phyloP scores from a whole-genome alignment of 257 asterid genomes.

The Petunia axillaris region DNA sequence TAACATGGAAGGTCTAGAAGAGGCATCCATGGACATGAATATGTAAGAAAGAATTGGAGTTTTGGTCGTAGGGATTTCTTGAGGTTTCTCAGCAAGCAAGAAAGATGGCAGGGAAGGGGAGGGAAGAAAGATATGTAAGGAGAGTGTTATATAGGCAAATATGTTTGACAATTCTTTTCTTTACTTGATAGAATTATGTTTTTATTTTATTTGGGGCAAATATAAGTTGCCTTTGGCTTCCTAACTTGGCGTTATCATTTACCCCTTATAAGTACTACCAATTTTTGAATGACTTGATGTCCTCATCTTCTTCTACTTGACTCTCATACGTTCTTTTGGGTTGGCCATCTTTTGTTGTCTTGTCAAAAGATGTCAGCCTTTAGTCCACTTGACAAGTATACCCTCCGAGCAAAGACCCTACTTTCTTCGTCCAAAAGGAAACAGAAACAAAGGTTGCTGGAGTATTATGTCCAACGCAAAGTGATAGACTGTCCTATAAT shows the following conservation, averaged over 20 bases:
- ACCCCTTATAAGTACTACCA: background rate
- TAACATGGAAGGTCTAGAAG: slow-evolving; percentile 5
- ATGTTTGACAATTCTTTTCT: slow-evolving; percentile 43
- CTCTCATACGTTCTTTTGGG: slow-evolving; percentile 30
- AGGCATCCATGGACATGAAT: background rate
- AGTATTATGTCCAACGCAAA: background rate
- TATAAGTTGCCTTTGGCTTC: slow-evolving; percentile 18
- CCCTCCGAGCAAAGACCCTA: slow-evolving; percentile 22
- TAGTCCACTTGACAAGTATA: slow-evolving; percentile 32
- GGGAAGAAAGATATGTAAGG: slow-evolving; percentile 26
- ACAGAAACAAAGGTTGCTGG: background rate
- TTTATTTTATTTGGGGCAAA: slow-evolving; percentile 1
- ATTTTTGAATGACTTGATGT: slow-evolving; percentile 30
- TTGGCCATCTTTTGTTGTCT: slow-evolving; percentile 29
- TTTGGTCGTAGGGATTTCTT: background rate
- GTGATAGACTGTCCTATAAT: background rate
- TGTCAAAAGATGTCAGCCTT: slow-evolving; percentile 37
- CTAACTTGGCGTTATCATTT: slow-evolving; percentile 25
- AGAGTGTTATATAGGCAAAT: slow-evolving; percentile 25
- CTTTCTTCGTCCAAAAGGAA: slow-evolving; percentile 55
- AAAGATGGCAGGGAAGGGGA: slow-evolving; percentile 30
- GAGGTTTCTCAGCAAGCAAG: background rate
- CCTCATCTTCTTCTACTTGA: slow-evolving; percentile 19
- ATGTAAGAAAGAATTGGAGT: background rate
- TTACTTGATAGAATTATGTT: slow-evolving; percentile 41